Percentiles rank a stretch among this genome's conserved stretches.
Conservation (phyloP, 371 early-diverging fungal genomes). For the Syncephalastrum racemosum region DNA sequence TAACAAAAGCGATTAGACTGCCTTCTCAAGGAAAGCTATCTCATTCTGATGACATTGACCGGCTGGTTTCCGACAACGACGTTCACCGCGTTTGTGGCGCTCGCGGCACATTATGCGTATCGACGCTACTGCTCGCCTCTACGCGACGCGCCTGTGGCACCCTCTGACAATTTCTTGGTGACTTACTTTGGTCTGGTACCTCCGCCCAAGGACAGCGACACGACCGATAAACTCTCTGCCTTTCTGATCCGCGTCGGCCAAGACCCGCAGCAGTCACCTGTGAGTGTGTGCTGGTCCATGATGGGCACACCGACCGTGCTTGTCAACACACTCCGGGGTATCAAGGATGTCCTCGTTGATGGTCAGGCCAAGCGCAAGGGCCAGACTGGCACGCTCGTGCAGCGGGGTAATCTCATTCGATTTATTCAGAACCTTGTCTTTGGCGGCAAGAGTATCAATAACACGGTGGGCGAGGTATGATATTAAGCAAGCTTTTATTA, state of each 20-base stretch:
- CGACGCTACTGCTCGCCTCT: conserved; percentile 30
- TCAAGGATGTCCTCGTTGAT: conserved; percentile 46
- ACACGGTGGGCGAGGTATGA: conserved; percentile 43
- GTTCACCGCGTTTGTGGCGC: not conserved
- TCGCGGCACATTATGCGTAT: conserved; percentile 18
- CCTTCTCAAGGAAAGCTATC: not conserved
- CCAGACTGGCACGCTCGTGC: conserved; percentile 15
- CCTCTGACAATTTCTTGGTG: conserved; percentile 27
- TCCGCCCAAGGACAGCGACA: conserved; percentile 33
- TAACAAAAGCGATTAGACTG: not conserved
- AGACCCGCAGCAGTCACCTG: conserved; percentile 27
- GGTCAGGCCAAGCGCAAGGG: conserved; percentile 32
- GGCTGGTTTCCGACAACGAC: not conserved
- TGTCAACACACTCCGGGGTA: conserved; percentile 39
- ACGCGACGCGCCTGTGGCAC: conserved; percentile 28
- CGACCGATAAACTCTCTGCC: conserved; percentile 29
- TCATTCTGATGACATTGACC: not conserved
- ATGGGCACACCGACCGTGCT: conserved; percentile 40
- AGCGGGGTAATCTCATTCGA: conserved; percentile 41
- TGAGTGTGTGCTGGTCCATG: conserved; percentile 45
- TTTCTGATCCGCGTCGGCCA: conserved; percentile 39
- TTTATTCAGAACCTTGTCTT: conserved; percentile 47
- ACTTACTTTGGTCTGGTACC: conserved; percentile 42
- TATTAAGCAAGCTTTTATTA: not conserved
- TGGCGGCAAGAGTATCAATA: conserved; percentile 47